phyloP scores from a whole-genome alignment of 2,329 filamentous ascomycete genomes.

The Arthroderma uncinatum region DNA sequence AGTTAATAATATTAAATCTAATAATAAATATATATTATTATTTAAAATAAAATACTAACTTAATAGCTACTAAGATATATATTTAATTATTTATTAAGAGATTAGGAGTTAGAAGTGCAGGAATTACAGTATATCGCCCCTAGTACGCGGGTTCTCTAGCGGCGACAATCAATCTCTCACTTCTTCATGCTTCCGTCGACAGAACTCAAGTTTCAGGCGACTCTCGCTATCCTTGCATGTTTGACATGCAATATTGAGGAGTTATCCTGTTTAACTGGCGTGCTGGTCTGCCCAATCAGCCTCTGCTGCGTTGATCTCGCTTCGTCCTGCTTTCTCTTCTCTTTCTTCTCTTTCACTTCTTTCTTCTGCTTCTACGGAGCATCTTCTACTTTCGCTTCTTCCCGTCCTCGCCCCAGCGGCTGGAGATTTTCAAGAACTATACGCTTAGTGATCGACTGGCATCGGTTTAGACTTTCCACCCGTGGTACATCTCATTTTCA shows the following conservation, averaged over 20 bases:
- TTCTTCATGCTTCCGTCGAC: neutral
- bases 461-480: neutral
- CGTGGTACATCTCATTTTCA: neutral
- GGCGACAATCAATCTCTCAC: neutral
- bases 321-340: neutral
- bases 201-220: neutral
- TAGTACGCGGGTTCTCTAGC: neutral
- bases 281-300: neutral
- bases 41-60: too few relatives aligned
- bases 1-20: too few relatives aligned
- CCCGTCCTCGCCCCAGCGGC: too few relatives aligned
- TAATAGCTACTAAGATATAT: too few relatives aligned
- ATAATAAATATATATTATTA: too few relatives aligned
- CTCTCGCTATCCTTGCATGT: neutral
- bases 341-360: neutral
- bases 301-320: neutral
- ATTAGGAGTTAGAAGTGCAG: too few relatives aligned
- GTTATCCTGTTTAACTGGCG: neutral
- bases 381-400: too few relatives aligned
- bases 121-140: neutral
- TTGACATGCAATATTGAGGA: neutral
- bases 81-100: too few relatives aligned
- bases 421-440: neutral
- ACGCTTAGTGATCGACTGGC: slow-evolving; percentile 4
- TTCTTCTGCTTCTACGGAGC: too few relatives aligned